Conservation (phyloP, 2,329 filamentous ascomycete genomes). For the Verticillium zaregamsianum region DNA sequence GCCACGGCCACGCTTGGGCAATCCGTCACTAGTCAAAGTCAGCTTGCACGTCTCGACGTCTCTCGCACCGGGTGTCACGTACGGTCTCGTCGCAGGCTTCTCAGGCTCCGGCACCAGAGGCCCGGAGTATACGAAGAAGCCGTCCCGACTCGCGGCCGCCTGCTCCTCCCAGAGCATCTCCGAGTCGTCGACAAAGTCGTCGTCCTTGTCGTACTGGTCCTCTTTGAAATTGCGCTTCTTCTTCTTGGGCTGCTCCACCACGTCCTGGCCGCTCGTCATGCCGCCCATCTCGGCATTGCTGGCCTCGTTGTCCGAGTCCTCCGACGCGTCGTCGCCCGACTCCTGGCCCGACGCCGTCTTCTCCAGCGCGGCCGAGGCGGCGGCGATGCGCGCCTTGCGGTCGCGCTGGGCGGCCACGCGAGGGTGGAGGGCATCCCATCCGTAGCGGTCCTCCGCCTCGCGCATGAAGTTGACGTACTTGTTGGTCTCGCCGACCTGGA, state of each 20-base stretch:
- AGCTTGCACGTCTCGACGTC: constrained; percentile 20
- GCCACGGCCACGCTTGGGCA: constrained; percentile 64
- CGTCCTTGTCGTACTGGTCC: constrained; percentile 79
- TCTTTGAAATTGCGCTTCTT: constrained; percentile 79
- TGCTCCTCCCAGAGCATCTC: constrained; percentile 95
- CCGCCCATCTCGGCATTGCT: constrained; percentile 88
- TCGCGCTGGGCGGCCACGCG: constrained; percentile 85
- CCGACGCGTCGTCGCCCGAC: constrained; percentile 78
- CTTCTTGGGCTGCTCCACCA: constrained; percentile 58
- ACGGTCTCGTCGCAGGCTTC: constrained; percentile 55
- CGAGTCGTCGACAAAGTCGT: constrained; percentile 87
- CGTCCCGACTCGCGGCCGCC: constrained; percentile 88
- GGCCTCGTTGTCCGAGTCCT: constrained; percentile 72
- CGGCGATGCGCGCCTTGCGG: constrained; percentile 81
- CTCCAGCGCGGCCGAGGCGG: constrained; percentile 81
- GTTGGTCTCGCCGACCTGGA: constrained; percentile 72
- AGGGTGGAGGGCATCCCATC: constrained; percentile 90
- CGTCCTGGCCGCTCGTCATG: constrained; percentile 55
- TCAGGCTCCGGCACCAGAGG: constrained; percentile 84
- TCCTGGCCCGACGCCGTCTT: constrained; percentile 65
- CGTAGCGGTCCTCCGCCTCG: constrained; percentile 88
- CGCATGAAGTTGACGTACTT: constrained; percentile 95
- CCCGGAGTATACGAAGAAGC: constrained; percentile 97
- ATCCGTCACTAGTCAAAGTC: constrained; percentile 50
- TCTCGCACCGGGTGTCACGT: constrained; percentile 23